Evolutionary conservation across 768 basidiomycete genomes (phyloP), one percentile per base, ranked within the genome.

Genomic region (Boletus sp.): DNA sequence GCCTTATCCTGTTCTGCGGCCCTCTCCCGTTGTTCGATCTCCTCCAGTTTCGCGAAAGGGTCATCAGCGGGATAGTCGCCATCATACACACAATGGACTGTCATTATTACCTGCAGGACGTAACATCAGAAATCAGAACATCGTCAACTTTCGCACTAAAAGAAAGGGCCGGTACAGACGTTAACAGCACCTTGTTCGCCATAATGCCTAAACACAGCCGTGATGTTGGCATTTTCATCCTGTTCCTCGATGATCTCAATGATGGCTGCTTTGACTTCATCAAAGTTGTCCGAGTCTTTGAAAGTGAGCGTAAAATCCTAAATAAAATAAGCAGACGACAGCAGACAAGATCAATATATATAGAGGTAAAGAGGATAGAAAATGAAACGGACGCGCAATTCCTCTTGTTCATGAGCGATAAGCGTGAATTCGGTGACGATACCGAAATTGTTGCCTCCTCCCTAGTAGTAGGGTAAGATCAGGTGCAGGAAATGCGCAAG

Each of bases 361-460:
- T 18, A 3, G 17, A 11, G 15, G 20, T 28, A 36, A n/a, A 10
- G 20, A 7, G 17, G 11, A 39, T 7, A 37, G 7, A 8, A 20
- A 35, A 17, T 11, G 4, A n/a, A 9, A 51, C 62, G 7, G 8
- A 64, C 63, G 11, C 35, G 29, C 48, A 28, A 32, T 6, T 28
- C 11, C 17, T 30, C 53, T 46, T 70, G 51, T 6, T 30, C 32
- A 47, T 65, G 59, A 6, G 66, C 63, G 70, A 67, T 18, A 60
- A 50, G 36, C 24, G 24, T 24, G 24, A 24, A 24, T 24, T 24
- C 24, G 24, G 68, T 62, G 7, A 69, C 61, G 42, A 70, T 64
- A 29, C 69, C 69, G 37, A 62, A 71, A 35, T 70, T 70, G 49
- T 70, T 68, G 18, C 64, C 48, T 28, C 66, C 67, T 17, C 67